A percentile compares a stretch with the other conserved stretches of the same genome.
These are phyloP conservation scores for Ichthyophonus hoferi DNA, from an alignment of 208 protist species.

Conservation along the genomic window DNA sequence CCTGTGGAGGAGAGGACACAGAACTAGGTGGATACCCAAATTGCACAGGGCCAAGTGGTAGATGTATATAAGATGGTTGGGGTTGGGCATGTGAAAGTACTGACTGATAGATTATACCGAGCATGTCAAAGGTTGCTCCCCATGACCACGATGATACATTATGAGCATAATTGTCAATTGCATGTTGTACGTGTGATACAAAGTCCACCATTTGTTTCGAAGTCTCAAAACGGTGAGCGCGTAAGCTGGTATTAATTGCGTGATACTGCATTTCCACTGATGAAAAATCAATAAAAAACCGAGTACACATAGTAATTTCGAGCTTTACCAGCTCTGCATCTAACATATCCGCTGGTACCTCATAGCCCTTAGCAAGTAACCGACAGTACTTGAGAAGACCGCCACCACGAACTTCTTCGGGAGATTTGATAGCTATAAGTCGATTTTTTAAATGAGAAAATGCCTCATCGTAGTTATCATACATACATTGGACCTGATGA, in stretches of 20 bases:
- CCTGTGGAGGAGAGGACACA: too few species aligned
- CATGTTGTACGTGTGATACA: neutral
- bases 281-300: conserved; percentile 34
- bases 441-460: conserved; percentile 15
- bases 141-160: neutral
- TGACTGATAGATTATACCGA: neutral
- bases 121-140: neutral
- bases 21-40: too few species aligned
- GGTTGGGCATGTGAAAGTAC: too few species aligned
- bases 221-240: neutral
- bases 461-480: conserved; percentile 3
- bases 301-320: conserved; percentile 25
- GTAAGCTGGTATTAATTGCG: neutral
- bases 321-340: neutral
- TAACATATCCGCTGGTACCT: neutral
- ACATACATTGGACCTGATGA: neutral
- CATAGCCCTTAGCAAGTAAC: conserved; percentile 19
- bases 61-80: too few species aligned
- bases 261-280: conserved; percentile 7
- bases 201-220: neutral
- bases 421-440: conserved; percentile 10
- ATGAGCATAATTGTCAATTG: neutral
- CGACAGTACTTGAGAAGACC: conserved; percentile 39
- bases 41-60: too few species aligned
- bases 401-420: conserved; percentile 31